Evolutionary conservation across 306 rosid genomes (phyloP).

Genomic region (Fragaria nilgerrensis): DNA sequence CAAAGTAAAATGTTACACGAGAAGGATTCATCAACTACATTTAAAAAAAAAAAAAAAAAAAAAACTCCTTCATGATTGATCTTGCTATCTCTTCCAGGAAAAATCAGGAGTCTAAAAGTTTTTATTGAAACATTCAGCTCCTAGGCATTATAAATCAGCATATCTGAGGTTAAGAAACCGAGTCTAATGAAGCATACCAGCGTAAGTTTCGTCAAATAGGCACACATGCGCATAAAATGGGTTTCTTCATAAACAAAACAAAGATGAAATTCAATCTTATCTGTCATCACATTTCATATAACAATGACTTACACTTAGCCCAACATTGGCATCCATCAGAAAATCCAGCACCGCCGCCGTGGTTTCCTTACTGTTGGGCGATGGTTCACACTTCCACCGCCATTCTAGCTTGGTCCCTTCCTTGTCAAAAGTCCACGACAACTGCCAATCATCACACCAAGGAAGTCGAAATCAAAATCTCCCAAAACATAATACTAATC

Average conservation of each 20-base stretch:
- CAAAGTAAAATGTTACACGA: background rate
- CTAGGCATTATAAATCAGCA: background rate
- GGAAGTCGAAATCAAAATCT: background rate
- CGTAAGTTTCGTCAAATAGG: background rate
- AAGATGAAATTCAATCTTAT: background rate
- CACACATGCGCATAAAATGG: background rate
- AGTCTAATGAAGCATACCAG: background rate
- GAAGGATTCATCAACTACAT: background rate
- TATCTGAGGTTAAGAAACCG: background rate
- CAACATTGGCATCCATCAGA: conserved; percentile 79
- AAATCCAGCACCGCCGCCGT: conserved; percentile 70
- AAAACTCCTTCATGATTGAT: background rate
- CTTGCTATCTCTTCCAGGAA: background rate
- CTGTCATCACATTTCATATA: too few relatives aligned
- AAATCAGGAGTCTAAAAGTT: background rate
- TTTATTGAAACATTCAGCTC: background rate
- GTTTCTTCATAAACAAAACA: background rate
- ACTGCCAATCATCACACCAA: conserved; percentile 30
- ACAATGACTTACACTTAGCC: conserved; percentile 64
- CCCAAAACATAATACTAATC: background rate
- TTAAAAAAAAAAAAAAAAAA: background rate
- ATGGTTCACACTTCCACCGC: conserved; percentile 81
- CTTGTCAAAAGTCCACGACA: conserved; percentile 88
- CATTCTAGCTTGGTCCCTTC: conserved; percentile 77
- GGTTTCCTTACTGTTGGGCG: conserved; percentile 57